Evolutionary conservation across 495 filamentous ascomycete species (phyloP).

Genomic region (Aspergillus steynii): DNA sequence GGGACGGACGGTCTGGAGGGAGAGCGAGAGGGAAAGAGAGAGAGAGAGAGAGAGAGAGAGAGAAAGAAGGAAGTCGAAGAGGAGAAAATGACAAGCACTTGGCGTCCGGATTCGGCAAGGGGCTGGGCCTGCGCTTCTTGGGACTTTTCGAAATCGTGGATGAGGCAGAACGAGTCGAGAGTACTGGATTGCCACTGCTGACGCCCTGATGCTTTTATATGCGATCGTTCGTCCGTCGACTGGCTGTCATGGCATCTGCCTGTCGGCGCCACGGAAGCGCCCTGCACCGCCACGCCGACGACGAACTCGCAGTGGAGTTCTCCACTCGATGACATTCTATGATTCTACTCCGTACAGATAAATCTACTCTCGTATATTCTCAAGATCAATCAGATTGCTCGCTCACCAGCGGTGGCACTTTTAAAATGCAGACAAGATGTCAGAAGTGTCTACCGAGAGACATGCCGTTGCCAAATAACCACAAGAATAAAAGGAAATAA

Average conservation of each 20-base stretch:
- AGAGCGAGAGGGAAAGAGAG: slow-evolving; percentile 5
- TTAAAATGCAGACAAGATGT: no score
- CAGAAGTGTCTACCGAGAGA: background rate
- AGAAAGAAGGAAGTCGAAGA: slow-evolving; percentile 6
- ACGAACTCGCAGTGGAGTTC: no score
- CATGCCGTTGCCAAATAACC: background rate
- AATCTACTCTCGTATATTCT: no score
- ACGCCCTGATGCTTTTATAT: no score
- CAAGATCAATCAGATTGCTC: no score
- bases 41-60: background rate
- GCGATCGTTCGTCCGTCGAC: no score
- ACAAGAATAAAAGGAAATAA: slow-evolving; percentile 13
- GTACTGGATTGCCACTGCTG: no score
- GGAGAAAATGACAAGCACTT: slow-evolving; percentile 15
- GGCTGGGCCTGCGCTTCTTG: background rate
- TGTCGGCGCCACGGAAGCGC: background rate
- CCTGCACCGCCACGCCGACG: slow-evolving; percentile 14
- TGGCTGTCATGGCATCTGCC: no score
- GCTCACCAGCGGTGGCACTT: no score
- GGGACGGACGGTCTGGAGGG: background rate
- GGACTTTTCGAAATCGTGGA: background rate
- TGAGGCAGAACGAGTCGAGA: background rate
- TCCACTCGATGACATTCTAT: no score
- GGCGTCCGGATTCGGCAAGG: slow-evolving; percentile 16
- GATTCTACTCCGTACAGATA: no score